Evolutionary conservation across 2,329 filamentous ascomycete species (phyloP).

Genomic region (Colletotrichum sp.): DNA sequence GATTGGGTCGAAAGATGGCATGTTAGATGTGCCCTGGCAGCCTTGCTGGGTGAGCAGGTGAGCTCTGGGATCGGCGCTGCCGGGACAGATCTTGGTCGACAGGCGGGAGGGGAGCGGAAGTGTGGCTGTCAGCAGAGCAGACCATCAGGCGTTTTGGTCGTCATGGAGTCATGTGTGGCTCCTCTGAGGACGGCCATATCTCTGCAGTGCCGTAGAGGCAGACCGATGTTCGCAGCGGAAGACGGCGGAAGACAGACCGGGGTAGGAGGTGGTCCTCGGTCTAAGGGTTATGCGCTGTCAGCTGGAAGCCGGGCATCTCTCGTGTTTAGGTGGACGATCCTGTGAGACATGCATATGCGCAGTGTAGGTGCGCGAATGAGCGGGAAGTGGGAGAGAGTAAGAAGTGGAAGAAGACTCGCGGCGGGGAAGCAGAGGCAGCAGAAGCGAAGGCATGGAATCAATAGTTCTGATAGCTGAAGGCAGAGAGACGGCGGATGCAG

Average conservation of each 20-base stretch:
- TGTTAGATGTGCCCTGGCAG: neutral
- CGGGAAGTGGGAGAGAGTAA: neutral
- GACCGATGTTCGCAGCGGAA: neutral
- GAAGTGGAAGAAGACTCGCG: neutral
- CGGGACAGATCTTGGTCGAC: neutral
- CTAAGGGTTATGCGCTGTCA: constrained; percentile 3
- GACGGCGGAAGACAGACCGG: neutral
- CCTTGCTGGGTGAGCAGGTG: neutral
- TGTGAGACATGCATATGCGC: constrained; percentile 9
- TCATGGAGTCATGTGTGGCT: neutral
- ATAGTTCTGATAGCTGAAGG: neutral
- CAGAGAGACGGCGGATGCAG: neutral
- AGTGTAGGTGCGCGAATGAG: neutral
- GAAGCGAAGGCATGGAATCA: neutral
- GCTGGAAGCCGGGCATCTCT: neutral
- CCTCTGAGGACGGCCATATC: neutral
- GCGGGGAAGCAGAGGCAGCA: neutral
- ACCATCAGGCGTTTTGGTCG: neutral
- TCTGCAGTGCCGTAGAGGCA: neutral
- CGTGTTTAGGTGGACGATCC: neutral
- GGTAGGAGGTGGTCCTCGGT: neutral
- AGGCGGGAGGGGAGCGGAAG: neutral
- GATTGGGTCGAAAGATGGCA: neutral
- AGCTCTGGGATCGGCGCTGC: neutral
- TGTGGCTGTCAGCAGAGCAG: neutral